These are phyloP conservation scores for Rhynchospora breviuscula DNA, from an alignment of 176 grass and related monocot genomes.

Conservation along the genomic window DNA sequence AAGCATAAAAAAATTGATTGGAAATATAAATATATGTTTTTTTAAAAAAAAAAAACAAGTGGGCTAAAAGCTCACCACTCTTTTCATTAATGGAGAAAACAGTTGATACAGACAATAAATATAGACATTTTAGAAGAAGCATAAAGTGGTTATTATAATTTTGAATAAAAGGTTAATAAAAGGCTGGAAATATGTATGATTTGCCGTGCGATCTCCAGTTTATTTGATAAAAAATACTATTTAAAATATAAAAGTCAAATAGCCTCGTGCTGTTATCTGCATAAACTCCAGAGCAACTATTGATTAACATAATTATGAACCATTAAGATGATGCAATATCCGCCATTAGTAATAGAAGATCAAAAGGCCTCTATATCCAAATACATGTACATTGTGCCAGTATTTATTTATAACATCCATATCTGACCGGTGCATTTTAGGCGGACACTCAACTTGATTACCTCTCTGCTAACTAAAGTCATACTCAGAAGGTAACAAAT, in stretches of 20 bases:
- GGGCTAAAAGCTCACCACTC: too few relatives aligned
- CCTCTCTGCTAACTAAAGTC: background rate
- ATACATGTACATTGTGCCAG: background rate
- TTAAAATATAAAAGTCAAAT: background rate
- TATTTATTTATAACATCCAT: background rate
- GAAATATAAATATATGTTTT: too few relatives aligned
- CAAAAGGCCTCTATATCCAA: background rate
- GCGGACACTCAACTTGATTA: background rate
- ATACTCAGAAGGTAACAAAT: constrained; percentile 27
- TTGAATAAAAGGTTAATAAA: too few relatives aligned
- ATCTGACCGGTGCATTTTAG: background rate
- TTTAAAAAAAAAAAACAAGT: too few relatives aligned
- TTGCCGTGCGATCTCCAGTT: background rate
- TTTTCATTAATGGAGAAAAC: too few relatives aligned
- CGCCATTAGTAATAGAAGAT: background rate
- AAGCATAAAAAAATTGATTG: too few relatives aligned
- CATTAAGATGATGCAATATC: background rate
- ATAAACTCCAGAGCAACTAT: background rate
- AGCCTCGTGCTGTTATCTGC: background rate
- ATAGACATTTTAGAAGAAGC: too few relatives aligned
- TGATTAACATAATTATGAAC: background rate
- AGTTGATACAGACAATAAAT: too few relatives aligned
- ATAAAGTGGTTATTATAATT: too few relatives aligned
- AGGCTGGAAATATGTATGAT: background rate
- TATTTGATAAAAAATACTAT: background rate